Conservation (phyloP, 225 moss, liverwort and hornwort genomes). For the Anthoceros angustus region DNA sequence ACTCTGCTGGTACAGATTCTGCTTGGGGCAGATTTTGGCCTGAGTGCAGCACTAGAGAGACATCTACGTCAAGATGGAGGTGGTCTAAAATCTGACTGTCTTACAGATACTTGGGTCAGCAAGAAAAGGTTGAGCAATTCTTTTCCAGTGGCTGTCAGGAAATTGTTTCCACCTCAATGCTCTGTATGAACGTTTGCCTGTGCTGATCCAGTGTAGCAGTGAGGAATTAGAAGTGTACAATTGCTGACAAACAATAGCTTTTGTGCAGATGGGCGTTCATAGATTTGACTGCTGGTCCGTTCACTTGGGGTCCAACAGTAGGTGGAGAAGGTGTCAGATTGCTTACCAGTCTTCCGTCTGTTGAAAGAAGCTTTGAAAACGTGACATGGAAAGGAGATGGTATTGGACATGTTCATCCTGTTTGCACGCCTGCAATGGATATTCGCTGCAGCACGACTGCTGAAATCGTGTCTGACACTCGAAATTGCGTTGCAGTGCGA, state of each 20-base stretch:
- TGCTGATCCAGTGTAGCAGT: not conserved
- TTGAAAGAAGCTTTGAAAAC: not conserved
- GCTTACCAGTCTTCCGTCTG: not conserved
- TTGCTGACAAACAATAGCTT: not conserved
- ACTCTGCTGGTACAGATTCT: not conserved
- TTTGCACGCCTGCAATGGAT: too few relatives aligned
- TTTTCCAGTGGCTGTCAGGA: not conserved
- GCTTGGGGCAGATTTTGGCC: conserved; percentile 23
- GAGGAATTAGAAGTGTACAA: not conserved
- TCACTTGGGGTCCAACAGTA: conserved; percentile 89
- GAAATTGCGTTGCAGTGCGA: conserved; percentile 12
- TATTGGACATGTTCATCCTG: not conserved
- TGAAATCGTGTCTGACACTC: too few relatives aligned
- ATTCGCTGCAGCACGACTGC: too few relatives aligned
- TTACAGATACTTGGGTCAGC: conserved; percentile 93
- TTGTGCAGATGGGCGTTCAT: conserved; percentile 67
- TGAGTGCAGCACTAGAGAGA: not conserved
- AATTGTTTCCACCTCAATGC: not conserved
- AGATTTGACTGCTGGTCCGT: conserved; percentile 80
- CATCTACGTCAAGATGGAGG: conserved; percentile 26
- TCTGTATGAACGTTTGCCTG: not conserved
- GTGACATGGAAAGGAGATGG: not conserved
- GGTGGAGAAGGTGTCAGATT: conserved; percentile 85
- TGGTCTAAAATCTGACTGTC: conserved; percentile 63
- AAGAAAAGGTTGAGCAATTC: conserved; percentile 33